phyloP scores from a whole-genome alignment of 805 yeast genomes.

The Candida insectorum region DNA sequence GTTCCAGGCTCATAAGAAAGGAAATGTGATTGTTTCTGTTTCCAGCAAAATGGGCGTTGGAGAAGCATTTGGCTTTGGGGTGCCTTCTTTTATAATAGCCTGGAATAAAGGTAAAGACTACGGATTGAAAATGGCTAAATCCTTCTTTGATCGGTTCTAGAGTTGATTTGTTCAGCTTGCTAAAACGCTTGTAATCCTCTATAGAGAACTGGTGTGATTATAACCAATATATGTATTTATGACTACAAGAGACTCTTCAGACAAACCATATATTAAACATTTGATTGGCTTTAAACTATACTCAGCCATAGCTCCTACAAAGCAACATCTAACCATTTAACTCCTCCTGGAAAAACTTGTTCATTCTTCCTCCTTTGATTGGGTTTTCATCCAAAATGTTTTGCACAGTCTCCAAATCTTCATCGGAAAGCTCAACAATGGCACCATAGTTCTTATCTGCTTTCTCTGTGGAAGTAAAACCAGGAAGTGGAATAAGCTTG shows the following conservation, averaged over 20 bases:
- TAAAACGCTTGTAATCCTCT: no score
- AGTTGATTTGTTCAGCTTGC: no score
- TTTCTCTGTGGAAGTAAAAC: constrained; percentile 58
- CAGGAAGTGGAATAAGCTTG: constrained; percentile 73
- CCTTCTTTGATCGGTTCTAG: no score
- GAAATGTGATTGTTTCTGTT: constrained; percentile 26
- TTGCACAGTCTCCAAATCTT: constrained; percentile 52
- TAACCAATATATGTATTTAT: no score
- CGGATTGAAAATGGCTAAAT: no score
- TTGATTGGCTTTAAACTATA: no score
- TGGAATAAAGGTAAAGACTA: constrained; percentile 25
- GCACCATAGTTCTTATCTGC: constrained; percentile 59
- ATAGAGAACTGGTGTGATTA: no score
- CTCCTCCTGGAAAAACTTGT: constrained; percentile 4
- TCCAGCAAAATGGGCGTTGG: constrained; percentile 36
- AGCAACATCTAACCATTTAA: constrained; percentile 1
- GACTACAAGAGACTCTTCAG: no score
- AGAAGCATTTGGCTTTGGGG: constrained; percentile 21
- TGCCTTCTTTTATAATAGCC: constrained; percentile 28
- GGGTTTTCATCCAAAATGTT: constrained; percentile 39
- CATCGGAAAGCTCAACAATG: constrained; percentile 45
- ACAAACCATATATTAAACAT: no score
- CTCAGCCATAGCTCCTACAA: no score
- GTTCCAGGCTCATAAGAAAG: neutral
- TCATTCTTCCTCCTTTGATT: constrained; percentile 57